Evolutionary conservation across 2,329 filamentous ascomycete species (phyloP), one percentile per base, ranked within the genome.

Genomic region (Ceratocystis harringtonii): DNA sequence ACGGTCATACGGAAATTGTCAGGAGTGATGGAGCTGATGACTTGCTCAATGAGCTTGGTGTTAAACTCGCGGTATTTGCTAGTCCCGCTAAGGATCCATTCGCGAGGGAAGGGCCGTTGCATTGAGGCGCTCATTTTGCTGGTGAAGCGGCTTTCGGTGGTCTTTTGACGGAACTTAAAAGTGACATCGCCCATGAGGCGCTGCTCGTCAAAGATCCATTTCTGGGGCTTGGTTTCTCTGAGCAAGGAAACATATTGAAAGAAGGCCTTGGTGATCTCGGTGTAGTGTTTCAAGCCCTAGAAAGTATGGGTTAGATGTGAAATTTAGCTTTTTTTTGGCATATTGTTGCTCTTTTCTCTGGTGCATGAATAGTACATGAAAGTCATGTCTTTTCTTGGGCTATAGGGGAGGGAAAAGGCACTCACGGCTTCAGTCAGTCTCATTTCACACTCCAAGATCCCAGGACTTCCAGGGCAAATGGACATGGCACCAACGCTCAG

Each of bases 151-250:
- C 88, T 94, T 1, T 92, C 90, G 0, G 89, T 90, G 1, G 86
- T 89, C 78, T 97, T 97, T 73, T 97, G 90, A 75, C 86, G 90
- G 76, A 95, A 99, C 69, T 88, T 89, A 80, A 99, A 99, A 70
- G 95, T 89, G 12, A 97, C 90, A 70, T 97, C 92, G 57, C 89
- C 86, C 77, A 97, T 85, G 44, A 86, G 86, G 75, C 91, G 92
- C 74, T 94, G 88, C 75, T 99, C 94, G 41, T 95, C 84, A 67
- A 94, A 92, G 66, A 97, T 91, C 94, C 94, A 97, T 73, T 95
- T 80, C 70, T 95, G 87, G 0, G 92, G 92, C 4, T 87, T 83
- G 1, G 81, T 81, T 71, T 95, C 89, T 68, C 85, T 85, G 65
- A 99, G 82, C 74, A 99, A 83, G 10, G 90, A 85, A 68, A 97